phyloP scores from a whole-genome alignment of 2,329 filamentous ascomycete species.

The Biscogniauxia marginata region DNA sequence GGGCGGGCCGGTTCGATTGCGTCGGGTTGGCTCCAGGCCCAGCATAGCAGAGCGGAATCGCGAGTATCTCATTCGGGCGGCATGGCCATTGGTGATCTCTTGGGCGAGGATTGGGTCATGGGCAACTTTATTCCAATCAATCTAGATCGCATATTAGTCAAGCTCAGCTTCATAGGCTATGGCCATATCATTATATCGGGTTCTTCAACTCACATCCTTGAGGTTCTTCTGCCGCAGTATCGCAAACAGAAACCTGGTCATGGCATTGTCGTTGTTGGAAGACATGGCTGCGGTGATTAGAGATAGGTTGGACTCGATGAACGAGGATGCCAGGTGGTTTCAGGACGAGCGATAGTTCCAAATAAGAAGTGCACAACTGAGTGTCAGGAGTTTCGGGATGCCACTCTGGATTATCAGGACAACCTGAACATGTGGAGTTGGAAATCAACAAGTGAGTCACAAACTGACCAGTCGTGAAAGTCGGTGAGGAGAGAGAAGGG shows the following conservation, averaged over 20 bases:
- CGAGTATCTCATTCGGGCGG: slow-evolving; percentile 59
- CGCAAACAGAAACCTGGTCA: slow-evolving; percentile 58
- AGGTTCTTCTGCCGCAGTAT: slow-evolving; percentile 60
- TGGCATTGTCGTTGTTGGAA: slow-evolving; percentile 54
- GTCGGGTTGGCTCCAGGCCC: slow-evolving; percentile 47
- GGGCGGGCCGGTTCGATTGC: slow-evolving; percentile 39
- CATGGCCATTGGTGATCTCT: slow-evolving; percentile 59
- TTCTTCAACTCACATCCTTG: slow-evolving; percentile 53
- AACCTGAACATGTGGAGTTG: slow-evolving; percentile 32
- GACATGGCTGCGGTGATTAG: slow-evolving; percentile 42
- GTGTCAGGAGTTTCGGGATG: slow-evolving; percentile 21
- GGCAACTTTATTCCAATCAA: slow-evolving; percentile 60
- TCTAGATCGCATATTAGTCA: slow-evolving; percentile 38
- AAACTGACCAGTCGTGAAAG: slow-evolving; percentile 36
- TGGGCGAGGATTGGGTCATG: slow-evolving; percentile 52
- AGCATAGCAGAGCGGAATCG: slow-evolving; percentile 49
- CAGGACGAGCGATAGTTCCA: slow-evolving; percentile 17
- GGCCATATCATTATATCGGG: background rate
- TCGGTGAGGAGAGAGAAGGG: slow-evolving; percentile 39
- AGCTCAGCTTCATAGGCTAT: background rate
- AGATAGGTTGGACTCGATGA: slow-evolving; percentile 7
- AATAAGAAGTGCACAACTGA: slow-evolving; percentile 31
- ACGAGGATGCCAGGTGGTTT: slow-evolving; percentile 3
- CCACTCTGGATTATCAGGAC: slow-evolving; percentile 17
- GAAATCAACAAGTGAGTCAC: slow-evolving; percentile 40